A percentile compares a stretch with the other conserved stretches of the same genome.
Conservation (phyloP, 306 rosid genomes). For the Lagenaria siceraria region DNA sequence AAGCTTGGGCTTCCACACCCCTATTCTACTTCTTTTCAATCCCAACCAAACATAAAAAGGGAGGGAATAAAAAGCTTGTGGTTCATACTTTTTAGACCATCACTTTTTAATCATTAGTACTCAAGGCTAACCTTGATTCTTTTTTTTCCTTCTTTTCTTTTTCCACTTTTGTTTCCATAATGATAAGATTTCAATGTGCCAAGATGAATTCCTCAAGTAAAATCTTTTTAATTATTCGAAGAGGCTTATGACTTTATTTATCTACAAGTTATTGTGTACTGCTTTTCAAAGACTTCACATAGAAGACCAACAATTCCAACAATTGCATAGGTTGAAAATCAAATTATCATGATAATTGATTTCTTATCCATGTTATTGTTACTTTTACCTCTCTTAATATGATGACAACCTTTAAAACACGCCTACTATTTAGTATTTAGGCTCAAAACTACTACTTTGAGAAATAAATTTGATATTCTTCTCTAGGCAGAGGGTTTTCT, state of each 20-base stretch:
- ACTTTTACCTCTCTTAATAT: neutral
- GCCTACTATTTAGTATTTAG: too few species aligned
- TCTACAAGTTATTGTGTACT: too few species aligned
- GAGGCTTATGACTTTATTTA: neutral
- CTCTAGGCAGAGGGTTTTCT: neutral
- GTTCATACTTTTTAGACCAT: neutral
- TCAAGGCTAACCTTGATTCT: neutral
- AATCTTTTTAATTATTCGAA: neutral
- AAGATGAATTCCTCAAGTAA: neutral
- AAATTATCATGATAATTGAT: too few species aligned
- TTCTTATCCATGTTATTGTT: neutral
- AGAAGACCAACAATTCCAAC: neutral
- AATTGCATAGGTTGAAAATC: too few species aligned
- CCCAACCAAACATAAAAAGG: conserved; percentile 4
- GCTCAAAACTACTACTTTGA: too few species aligned
- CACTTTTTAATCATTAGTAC: neutral
- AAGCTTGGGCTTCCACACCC: neutral
- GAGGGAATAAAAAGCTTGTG: neutral
- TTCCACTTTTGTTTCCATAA: too few species aligned
- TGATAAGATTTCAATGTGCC: neutral
- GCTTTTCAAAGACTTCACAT: neutral
- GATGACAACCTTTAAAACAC: neutral
- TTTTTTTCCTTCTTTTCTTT: too few species aligned
- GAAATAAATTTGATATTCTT: neutral
- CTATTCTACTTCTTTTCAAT: neutral